Base-by-base conservation (phyloP, 306 rosid species). In the Quillaja saponaria region DNA sequence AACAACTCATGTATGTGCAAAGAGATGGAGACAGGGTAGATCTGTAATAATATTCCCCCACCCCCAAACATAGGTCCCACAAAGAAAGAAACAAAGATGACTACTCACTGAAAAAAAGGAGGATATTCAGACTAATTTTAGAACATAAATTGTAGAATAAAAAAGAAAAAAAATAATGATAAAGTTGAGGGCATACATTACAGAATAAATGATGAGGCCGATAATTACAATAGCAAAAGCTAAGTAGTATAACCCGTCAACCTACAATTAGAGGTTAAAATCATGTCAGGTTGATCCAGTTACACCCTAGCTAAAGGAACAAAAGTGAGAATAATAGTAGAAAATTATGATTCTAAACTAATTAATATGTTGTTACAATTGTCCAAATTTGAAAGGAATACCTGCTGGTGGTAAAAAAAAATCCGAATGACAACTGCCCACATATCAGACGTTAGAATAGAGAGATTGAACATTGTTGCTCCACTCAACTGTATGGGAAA, bases 211-310 rank as follows among this genome's bases (percentile, higher is more conserved):
- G 40, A 81, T 13, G 48, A 86, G 82, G 0, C 95, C 90, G 34
- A 81, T 39, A 15, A 67, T 80, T 8, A 76, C 83, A 28, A 69
- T 0, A 11, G 73, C 62, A 21, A 83, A 86, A 9, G 95, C 67
- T 2, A 86, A 5, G 51, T 64, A 83, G 82, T 83, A 86, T 55
- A 86, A 54, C 95, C 89, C 83, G 41, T 76, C 87, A 16, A 86
- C 95, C 90, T 81, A 79, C 33, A 57, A 34, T 68, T 0, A 40
- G 37, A 52, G n/a, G 51, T 58, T 0, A 25, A 58, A 19, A 62
- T 21, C 40, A 10, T 45, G 62, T 57, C 71, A 68, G 33, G 45
- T 61, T 55, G 12, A 17, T 71, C 37, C 6, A 47, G 11, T 34
- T 10, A 42, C 18, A 63, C 21, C 55, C 54, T 1, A 35, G 16